Evolutionary conservation across 139 green algal species (phyloP).

Genomic region (Yamagishiella unicocca): DNA sequence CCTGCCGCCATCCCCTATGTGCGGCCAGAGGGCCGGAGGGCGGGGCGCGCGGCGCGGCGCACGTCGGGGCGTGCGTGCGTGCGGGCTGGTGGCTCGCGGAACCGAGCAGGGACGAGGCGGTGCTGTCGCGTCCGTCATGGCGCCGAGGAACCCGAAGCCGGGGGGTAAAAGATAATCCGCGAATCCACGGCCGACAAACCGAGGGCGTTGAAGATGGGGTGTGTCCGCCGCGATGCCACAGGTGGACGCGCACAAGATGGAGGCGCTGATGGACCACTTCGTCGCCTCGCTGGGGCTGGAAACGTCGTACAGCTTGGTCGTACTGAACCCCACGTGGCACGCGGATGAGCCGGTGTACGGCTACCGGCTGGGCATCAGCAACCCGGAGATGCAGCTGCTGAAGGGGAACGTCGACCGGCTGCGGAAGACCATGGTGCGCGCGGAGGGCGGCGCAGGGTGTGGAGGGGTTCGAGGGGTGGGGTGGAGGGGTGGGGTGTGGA

Average conservation of each 20-base stretch:
- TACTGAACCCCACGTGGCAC: constrained; percentile 72
- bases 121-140: too few relatives aligned
- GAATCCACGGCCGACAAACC: too few relatives aligned
- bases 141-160: too few relatives aligned
- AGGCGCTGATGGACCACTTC: constrained; percentile 75
- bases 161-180: too few relatives aligned
- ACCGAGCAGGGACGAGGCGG: too few relatives aligned
- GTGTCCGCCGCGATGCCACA: too few relatives aligned
- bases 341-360: constrained; percentile 59
- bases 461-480: neutral
- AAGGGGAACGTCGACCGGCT: constrained; percentile 23
- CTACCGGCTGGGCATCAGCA: constrained; percentile 66
- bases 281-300: constrained; percentile 65
- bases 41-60: too few relatives aligned
- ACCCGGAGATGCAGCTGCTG: constrained; percentile 51
- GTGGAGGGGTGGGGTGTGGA: neutral
- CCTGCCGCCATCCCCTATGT: too few relatives aligned
- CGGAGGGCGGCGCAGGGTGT: neutral
- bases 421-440: constrained; percentile 1
- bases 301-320: constrained; percentile 65
- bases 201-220: too few relatives aligned
- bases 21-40: too few relatives aligned
- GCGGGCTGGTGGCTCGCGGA: too few relatives aligned
- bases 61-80: too few relatives aligned
- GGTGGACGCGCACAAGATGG: constrained; percentile 77